phyloP scores from a whole-genome alignment of 2,329 filamentous ascomycete genomes.

The Ophiostoma ips region DNA sequence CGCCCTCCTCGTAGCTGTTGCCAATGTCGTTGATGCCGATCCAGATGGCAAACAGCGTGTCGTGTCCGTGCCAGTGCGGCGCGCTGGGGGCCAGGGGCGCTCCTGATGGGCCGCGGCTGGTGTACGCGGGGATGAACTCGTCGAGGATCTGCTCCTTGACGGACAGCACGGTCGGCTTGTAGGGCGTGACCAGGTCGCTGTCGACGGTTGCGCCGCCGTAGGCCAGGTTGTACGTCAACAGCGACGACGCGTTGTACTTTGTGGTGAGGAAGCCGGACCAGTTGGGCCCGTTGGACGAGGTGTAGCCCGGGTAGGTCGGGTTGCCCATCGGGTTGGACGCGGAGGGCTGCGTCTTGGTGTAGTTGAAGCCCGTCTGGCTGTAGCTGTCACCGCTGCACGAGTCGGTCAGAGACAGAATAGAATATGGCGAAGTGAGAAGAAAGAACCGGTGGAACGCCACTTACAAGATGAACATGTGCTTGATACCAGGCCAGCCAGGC shows the following conservation, averaged over 20 bases:
- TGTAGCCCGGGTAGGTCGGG: conserved; percentile 36
- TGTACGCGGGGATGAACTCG: conserved; percentile 24
- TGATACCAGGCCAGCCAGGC: conserved; percentile 8
- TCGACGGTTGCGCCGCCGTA: conserved; percentile 37
- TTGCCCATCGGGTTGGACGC: conserved; percentile 45
- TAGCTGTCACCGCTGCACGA: conserved; percentile 10
- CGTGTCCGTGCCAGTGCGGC: conserved; percentile 26
- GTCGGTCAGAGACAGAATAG: too few species aligned
- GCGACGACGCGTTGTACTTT: conserved; percentile 26
- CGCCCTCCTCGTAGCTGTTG: conserved; percentile 26
- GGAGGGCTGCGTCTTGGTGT: conserved; percentile 29
- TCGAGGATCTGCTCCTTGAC: conserved; percentile 36
- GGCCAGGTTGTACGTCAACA: conserved; percentile 36
- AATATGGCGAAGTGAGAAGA: too few species aligned
- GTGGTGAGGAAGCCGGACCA: conserved; percentile 33
- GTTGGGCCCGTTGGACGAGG: conserved; percentile 32
- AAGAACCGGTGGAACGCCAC: too few species aligned
- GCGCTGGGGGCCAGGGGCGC: not conserved
- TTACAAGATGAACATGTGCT: conserved; percentile 9
- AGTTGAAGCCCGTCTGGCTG: conserved; percentile 33
- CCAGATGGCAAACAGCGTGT: conserved; percentile 35
- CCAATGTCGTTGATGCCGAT: conserved; percentile 43
- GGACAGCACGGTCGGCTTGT: conserved; percentile 31
- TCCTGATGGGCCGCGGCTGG: not conserved
- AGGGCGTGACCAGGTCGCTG: conserved; percentile 33